phyloP scores from a whole-genome alignment of 1,284 basidiomycete genomes.

The Boletellus deceptivus region DNA sequence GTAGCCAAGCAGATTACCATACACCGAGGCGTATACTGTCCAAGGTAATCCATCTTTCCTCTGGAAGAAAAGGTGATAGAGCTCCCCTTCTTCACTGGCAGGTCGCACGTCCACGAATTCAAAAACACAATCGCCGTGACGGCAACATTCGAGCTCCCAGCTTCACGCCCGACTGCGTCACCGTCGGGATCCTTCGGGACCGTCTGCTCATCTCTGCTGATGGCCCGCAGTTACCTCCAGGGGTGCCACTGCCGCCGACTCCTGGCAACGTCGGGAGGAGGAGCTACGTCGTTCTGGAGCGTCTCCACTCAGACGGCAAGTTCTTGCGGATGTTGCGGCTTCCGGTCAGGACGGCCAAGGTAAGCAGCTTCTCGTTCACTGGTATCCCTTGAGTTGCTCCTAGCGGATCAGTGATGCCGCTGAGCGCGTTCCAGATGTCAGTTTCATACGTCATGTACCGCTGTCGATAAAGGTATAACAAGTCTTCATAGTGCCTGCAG shows the following conservation, averaged over 20 bases:
- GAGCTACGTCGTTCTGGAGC: conserved; percentile 38
- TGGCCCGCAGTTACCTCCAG: no score
- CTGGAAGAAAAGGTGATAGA: background rate
- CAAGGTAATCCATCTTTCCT: background rate
- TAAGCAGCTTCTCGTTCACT: conserved; percentile 11
- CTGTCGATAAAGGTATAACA: conserved; percentile 10
- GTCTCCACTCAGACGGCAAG: conserved; percentile 13
- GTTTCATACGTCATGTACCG: conserved; percentile 14
- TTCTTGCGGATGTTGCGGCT: conserved; percentile 23
- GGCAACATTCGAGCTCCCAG: conserved; percentile 46
- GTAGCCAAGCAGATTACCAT: background rate
- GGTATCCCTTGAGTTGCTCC: conserved; percentile 10
- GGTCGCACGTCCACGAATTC: conserved; percentile 37
- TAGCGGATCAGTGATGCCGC: conserved; percentile 12
- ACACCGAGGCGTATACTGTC: background rate
- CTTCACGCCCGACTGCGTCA: conserved; percentile 38
- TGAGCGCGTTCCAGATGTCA: conserved; percentile 18
- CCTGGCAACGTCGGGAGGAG: background rate
- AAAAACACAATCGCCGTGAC: conserved; percentile 36
- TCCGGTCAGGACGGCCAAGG: conserved; percentile 39
- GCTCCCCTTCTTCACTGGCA: conserved; percentile 3
- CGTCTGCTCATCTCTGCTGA: conserved; percentile 41
- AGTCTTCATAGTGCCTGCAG: background rate
- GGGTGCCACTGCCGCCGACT: no score
- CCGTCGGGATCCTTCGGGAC: conserved; percentile 38